phyloP scores from a whole-genome alignment of 768 basidiomycete species.

The Hirschioporus abietinus region DNA sequence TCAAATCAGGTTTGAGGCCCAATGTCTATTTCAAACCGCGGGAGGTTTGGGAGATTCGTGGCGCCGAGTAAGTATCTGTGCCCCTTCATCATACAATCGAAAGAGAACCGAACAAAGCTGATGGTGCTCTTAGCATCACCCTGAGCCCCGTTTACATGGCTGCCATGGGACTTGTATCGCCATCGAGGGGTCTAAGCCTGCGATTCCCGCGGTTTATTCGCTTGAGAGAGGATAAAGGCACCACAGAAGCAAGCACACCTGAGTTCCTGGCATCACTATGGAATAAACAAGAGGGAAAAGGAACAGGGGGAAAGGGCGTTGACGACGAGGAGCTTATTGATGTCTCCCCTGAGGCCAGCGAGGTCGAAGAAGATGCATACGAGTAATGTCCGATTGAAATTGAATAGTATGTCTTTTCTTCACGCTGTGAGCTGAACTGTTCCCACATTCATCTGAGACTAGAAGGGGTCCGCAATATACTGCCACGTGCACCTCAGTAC shows the following conservation, averaged over 20 bases:
- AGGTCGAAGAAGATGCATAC: slow-evolving; percentile 25
- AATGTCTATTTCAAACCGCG: slow-evolving; percentile 65
- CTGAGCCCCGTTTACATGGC: slow-evolving; percentile 83
- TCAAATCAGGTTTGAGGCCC: slow-evolving; percentile 49
- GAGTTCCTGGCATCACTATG: slow-evolving; percentile 68
- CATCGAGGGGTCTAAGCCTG: slow-evolving; percentile 59
- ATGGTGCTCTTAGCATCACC: slow-evolving; percentile 50
- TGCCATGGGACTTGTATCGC: slow-evolving; percentile 56
- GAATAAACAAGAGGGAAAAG: slow-evolving; percentile 49
- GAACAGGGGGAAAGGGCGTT: slow-evolving; percentile 29
- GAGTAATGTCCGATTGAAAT: background rate
- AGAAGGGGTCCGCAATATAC: background rate
- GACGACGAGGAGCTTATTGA: slow-evolving; percentile 64
- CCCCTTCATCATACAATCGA: slow-evolving; percentile 7
- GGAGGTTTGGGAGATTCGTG: slow-evolving; percentile 88
- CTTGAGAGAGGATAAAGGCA: slow-evolving; percentile 64
- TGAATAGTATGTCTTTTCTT: background rate
- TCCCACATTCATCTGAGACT: background rate
- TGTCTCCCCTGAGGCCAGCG: slow-evolving; percentile 26
- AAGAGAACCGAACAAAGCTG: slow-evolving; percentile 11
- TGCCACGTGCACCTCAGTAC: background rate
- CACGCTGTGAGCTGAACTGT: background rate
- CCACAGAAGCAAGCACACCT: slow-evolving; percentile 68
- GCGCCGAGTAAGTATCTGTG: slow-evolving; percentile 50
- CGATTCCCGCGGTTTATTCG: slow-evolving; percentile 87